phyloP scores from a whole-genome alignment of 1,139 yeast species.

The Taiozyma sp. region DNA sequence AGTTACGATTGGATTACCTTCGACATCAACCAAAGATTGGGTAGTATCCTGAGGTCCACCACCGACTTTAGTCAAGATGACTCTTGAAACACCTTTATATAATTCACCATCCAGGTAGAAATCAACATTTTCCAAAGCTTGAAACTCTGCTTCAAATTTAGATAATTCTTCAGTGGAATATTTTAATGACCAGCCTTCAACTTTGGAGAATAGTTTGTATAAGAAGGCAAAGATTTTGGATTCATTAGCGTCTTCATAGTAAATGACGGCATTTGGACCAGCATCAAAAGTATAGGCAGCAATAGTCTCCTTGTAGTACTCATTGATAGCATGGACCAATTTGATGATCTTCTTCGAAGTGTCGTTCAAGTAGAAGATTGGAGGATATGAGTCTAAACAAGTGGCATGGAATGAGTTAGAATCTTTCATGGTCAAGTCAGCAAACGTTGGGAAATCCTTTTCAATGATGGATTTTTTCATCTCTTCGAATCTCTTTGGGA shows the following conservation, averaged over 20 bases:
- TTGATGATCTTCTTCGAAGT: constrained; percentile 87
- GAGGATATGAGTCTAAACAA: constrained; percentile 92
- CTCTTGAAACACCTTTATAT: constrained; percentile 66
- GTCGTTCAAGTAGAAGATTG: constrained; percentile 92
- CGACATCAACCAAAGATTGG: constrained; percentile 46
- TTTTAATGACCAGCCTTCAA: constrained; percentile 66
- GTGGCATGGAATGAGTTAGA: constrained; percentile 97
- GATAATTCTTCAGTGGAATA: constrained; percentile 23
- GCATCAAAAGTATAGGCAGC: constrained; percentile 99
- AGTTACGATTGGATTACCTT: constrained; percentile 34
- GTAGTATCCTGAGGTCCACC: constrained; percentile 67
- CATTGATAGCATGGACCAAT: constrained; percentile 74
- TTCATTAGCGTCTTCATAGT: constrained; percentile 76
- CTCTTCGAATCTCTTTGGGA: constrained; percentile 73
- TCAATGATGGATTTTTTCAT: constrained; percentile 73
- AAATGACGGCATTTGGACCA: constrained; percentile 97
- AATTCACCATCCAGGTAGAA: constrained; percentile 45
- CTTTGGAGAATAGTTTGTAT: constrained; percentile 45
- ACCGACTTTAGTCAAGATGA: constrained; percentile 83
- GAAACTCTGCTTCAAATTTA: constrained; percentile 29
- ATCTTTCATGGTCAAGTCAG: constrained; percentile 89
- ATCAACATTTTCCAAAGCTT: constrained; percentile 33
- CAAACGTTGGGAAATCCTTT: constrained; percentile 75
- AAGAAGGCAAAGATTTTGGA: constrained; percentile 55
- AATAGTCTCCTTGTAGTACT: constrained; percentile 52